Evolutionary conservation across 257 asterid species (phyloP).

Genomic region (Nicotiana tabacum): DNA sequence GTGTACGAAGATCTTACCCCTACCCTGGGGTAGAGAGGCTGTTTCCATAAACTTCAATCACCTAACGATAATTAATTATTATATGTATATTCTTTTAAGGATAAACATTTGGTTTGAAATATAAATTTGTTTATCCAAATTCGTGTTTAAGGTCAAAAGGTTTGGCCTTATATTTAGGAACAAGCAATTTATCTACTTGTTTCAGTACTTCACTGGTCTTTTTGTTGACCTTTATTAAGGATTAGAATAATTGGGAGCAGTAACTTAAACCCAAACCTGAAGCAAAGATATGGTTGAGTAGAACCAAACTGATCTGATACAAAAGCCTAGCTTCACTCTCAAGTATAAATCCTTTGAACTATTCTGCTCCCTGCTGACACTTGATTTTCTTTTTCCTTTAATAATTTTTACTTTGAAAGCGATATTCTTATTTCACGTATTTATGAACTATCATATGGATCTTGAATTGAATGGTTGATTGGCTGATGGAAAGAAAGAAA

Average conservation of each 20-base stretch:
- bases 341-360: background rate
- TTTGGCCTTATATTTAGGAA: background rate
- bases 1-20: no score
- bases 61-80: background rate
- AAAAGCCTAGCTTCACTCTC: constrained; percentile 23
- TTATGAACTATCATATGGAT: no score
- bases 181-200: background rate
- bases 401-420: background rate
- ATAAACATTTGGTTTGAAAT: background rate
- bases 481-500: no score
- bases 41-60: background rate
- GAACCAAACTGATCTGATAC: background rate
- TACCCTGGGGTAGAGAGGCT: no score
- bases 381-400: background rate
- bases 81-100: background rate
- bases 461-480: no score
- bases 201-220: background rate
- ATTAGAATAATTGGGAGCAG: background rate
- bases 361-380: background rate
- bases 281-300: background rate
- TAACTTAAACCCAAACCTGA: background rate
- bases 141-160: background rate
- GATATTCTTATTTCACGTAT: no score
- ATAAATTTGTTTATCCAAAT: background rate
- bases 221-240: background rate